Conservation (phyloP, 108 stramenopile genomes). For the Stephanodiscus minutulus region DNA sequence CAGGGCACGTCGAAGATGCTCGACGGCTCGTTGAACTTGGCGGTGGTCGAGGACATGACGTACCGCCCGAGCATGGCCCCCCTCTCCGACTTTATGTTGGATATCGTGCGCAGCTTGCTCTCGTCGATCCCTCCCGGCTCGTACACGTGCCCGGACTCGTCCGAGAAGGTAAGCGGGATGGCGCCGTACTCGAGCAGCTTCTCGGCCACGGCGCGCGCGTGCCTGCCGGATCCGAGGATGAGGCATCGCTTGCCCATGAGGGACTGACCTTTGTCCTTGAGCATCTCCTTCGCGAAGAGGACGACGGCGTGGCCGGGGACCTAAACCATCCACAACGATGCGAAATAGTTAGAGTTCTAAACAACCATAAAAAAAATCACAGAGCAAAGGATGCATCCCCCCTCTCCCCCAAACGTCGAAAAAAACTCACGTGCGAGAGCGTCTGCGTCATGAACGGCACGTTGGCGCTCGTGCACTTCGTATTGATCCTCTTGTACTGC, state of each 20-base stretch:
- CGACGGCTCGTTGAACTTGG: slow-evolving; percentile 86
- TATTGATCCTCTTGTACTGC: slow-evolving; percentile 96
- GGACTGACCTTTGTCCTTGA: slow-evolving; percentile 75
- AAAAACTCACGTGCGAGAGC: slow-evolving; percentile 40
- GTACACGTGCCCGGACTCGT: slow-evolving; percentile 93
- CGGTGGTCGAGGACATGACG: slow-evolving; percentile 85
- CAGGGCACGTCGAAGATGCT: slow-evolving; percentile 84
- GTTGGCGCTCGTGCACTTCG: slow-evolving; percentile 52
- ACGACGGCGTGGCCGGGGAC: slow-evolving; percentile 94
- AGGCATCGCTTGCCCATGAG: slow-evolving; percentile 94
- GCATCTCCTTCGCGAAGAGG: slow-evolving; percentile 89
- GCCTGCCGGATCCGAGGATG: slow-evolving; percentile 93
- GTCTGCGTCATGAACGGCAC: slow-evolving; percentile 57
- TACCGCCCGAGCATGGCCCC: slow-evolving; percentile 92
- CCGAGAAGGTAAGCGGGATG: slow-evolving; percentile 92
- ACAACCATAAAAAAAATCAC: background rate
- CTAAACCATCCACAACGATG: slow-evolving; percentile 54
- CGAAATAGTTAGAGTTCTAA: background rate
- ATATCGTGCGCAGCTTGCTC: slow-evolving; percentile 86
- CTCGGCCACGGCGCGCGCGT: slow-evolving; percentile 88
- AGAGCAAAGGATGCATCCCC: background rate
- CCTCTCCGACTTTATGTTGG: slow-evolving; percentile 93
- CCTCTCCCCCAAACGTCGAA: background rate
- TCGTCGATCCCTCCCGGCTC: slow-evolving; percentile 94
- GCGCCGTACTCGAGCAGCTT: slow-evolving; percentile 95